Evolutionary conservation across 768 basidiomycete species (phyloP), one percentile per base, ranked within the genome.

Genomic region (Leccinum barrowsii): DNA sequence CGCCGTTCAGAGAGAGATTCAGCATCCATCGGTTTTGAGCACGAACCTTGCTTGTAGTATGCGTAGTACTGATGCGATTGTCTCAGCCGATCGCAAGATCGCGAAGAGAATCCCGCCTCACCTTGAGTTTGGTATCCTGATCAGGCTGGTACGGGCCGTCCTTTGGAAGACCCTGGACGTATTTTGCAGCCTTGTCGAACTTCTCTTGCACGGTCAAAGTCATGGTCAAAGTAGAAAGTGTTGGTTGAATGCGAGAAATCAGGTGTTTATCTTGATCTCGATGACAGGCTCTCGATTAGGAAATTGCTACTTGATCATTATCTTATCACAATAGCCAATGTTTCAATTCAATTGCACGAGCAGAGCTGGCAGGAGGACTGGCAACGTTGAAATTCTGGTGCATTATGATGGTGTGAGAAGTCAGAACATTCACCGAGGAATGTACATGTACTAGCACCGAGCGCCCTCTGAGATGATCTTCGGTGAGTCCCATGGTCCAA

Each of bases 11-110:
- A 6, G 42, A 6, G 32, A 28, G 35, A 26, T 28, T 50, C 52
- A 35, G 47, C 49, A 3, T 35, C 50, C n/a, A 34, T 35, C 32
- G 54, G 62, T 56, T 57, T 30, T 3, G 5, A 22, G 22, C 21
- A 55, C 72, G 48, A 55, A 89, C 93, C 92, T 81, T 96, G 94
- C 82, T 98, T 99, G 84, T 80, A 98, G 74, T 87, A 84, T 65
- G 80, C 82, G 80, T 98, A 99, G 81, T 97, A 97, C 95, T 98
- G 67, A 19, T 47, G 3, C 50, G 42, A 55, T 21, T 12, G n/a
- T 13, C 32, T 64, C 52, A 59, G 50, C 55, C 30, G 47, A 60
- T 65, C 44, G 47, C 22, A 37, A 2, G 49, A 59, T 62, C 42
- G 26, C 12, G 7, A 28, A 37, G 49, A 42, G 13, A 54, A 44